A percentile compares a stretch with the other conserved stretches of the same genome.
Conservation (phyloP, 192 early-diverging fungal species). For the Podila epicladia region DNA sequence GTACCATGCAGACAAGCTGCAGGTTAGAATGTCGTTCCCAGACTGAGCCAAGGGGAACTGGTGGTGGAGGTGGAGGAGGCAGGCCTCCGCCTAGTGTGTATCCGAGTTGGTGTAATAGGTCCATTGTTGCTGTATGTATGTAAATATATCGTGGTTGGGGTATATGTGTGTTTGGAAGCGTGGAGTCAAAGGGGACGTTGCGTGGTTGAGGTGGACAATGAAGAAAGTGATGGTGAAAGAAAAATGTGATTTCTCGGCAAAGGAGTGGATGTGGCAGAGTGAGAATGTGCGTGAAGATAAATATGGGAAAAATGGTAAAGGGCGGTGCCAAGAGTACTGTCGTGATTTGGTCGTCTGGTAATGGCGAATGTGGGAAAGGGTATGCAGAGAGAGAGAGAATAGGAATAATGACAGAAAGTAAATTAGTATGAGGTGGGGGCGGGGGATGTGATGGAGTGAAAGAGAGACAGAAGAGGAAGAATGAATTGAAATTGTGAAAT, state of each 20-base stretch:
- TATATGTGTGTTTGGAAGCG: neutral
- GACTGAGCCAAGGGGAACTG: constrained; percentile 16
- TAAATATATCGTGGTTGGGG: neutral
- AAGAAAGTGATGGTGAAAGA: neutral
- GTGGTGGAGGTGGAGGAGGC: neutral
- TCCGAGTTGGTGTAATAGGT: constrained; percentile 2
- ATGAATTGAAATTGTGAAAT: neutral
- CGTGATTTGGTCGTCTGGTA: neutral
- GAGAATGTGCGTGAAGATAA: neutral
- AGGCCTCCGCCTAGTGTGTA: neutral
- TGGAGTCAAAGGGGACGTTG: neutral
- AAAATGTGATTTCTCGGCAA: neutral
- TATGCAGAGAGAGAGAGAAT: neutral
- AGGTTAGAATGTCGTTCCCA: constrained; percentile 48
- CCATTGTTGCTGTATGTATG: neutral
- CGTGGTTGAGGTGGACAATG: neutral
- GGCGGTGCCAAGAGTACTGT: neutral
- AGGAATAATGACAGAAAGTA: neutral
- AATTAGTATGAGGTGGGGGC: neutral
- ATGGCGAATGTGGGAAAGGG: neutral
- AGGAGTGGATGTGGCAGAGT: neutral
- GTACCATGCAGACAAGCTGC: constrained; percentile 50
- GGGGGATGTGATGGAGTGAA: neutral
- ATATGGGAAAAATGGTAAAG: neutral
- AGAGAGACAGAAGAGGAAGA: neutral